These are phyloP conservation scores for Monosporascus sp. DNA, from an alignment of 2,329 filamentous ascomycete genomes.

Conservation along the genomic window DNA sequence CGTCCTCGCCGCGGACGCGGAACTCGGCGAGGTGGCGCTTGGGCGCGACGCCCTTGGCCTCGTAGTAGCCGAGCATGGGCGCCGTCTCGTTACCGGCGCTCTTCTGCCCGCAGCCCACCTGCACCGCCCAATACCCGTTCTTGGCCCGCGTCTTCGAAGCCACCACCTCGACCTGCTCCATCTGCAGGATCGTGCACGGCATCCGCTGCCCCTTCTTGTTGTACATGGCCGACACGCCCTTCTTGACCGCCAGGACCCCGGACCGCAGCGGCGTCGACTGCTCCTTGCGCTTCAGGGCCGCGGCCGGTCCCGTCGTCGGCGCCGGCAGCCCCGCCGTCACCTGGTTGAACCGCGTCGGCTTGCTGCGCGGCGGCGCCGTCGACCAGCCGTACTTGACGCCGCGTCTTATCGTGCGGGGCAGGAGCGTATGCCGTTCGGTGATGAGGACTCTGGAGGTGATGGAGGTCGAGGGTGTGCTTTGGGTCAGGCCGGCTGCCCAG, in stretches of 20 bases:
- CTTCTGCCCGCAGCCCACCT: conserved; percentile 75
- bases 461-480: conserved; percentile 19
- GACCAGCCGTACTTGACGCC: conserved; percentile 57
- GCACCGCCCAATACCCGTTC: conserved; percentile 92
- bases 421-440: conserved; percentile 30
- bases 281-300: conserved; percentile 53
- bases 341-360: conserved; percentile 58
- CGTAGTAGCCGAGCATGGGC: conserved; percentile 83
- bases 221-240: conserved; percentile 92
- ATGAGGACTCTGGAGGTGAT: conserved; percentile 23
- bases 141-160: conserved; percentile 73
- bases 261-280: conserved; percentile 62
- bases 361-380: conserved; percentile 45
- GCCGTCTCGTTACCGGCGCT: conserved; percentile 71
- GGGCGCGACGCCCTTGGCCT: conserved; percentile 72
- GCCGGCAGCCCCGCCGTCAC: conserved; percentile 48
- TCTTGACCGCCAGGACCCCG: conserved; percentile 81
- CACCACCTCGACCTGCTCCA: conserved; percentile 87
- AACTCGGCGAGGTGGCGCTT: conserved; percentile 86
- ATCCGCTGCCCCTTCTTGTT: conserved; percentile 70
- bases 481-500: conserved; percentile 35
- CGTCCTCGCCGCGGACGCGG: conserved; percentile 66
- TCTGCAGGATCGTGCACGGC: conserved; percentile 86
- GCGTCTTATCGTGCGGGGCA: conserved; percentile 40
- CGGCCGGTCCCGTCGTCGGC: conserved; percentile 53